Evolutionary conservation across 2,329 filamentous ascomycete species (phyloP).

Genomic region (Fusarium redolens): DNA sequence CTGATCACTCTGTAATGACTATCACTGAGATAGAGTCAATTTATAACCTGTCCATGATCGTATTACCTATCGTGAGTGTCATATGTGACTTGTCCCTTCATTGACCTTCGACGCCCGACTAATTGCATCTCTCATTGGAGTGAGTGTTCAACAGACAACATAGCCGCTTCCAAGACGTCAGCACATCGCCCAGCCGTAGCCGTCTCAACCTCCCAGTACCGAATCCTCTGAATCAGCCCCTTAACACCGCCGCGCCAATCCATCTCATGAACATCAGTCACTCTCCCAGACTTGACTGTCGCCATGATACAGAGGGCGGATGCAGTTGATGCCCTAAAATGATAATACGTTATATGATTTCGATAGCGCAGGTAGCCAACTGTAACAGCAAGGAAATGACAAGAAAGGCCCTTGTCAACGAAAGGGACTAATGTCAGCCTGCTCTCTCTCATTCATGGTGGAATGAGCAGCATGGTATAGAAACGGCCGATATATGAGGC

Average conservation of each 20-base stretch:
- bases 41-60: too few relatives aligned
- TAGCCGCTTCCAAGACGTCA: neutral
- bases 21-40: too few relatives aligned
- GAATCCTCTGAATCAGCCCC: neutral
- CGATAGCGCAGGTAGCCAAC: neutral
- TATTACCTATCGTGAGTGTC: neutral
- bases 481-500: neutral
- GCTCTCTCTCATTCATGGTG: neutral
- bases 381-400: neutral
- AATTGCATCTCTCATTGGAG: neutral
- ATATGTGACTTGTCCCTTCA: neutral
- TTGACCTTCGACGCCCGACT: fast-evolving
- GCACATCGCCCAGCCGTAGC: neutral
- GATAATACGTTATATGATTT: neutral
- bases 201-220: neutral
- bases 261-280: neutral
- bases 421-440: neutral
- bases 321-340: neutral
- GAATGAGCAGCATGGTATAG: neutral
- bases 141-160: neutral
- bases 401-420: neutral
- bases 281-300: neutral
- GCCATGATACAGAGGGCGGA: neutral
- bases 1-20: too few relatives aligned
- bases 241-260: neutral